Evolutionary conservation across 2,329 filamentous ascomycete genomes (phyloP), one percentile per base, ranked within the genome.

Genomic region (Fusarium longipes): DNA sequence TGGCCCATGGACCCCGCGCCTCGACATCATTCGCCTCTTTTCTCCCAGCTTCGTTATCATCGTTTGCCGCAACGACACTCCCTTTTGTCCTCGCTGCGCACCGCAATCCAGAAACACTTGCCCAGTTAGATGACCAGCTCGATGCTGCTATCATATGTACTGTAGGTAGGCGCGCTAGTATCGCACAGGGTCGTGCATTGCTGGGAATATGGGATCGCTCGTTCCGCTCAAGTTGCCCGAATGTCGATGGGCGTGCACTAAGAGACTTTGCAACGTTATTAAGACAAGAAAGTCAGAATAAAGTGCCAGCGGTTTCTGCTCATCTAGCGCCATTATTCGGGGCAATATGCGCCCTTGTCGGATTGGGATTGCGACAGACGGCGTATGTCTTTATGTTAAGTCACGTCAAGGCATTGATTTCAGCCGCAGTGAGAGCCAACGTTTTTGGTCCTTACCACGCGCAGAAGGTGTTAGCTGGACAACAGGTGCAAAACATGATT

Each of bases 401-500:
- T 62, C 92, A 95, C 77, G 88, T 90, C 57, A 92, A 93, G 77
- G 91, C 91, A 0, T 79, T 95, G 52, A 82, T 93, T 47, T 92
- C 89, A 39, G 92, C 92, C 2, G 92, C 89, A 1, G 91, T 96
- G 65, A 82, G 92, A 54, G 90, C 92, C 22, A 91, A 90, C 72
- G 86, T 93, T 68, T 88, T 95, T 78, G 92, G 92, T 0, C 92
- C 92, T 8, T 96, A 93, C 75, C 90, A 93, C 76, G 90, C 90
- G 57, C 92, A 96, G 76, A 87, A 85, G 65, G 81, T 93, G 27
- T 81, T 96, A 47, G 92, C 91, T 3, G 85, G 87, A 36, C 76
- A 73, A 20, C 81, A 82, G 61, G 81, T 92, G 56, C 87, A 88
- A 77, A 75, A 74, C 4, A 80, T 87, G 70, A 86, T 95, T 24